phyloP scores from a whole-genome alignment of 768 basidiomycete genomes.

The Amanita thiersii region DNA sequence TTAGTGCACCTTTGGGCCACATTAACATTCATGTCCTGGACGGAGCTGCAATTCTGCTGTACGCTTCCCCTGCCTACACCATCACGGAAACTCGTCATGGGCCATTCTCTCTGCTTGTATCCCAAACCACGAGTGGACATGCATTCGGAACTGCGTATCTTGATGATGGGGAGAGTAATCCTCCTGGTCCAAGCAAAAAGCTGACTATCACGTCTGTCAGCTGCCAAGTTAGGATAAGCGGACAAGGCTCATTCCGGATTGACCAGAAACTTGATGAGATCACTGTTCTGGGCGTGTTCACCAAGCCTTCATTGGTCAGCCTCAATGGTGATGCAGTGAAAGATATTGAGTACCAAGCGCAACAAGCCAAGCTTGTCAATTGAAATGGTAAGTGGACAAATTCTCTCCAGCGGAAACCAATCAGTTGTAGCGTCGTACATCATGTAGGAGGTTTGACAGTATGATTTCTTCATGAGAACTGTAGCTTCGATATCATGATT shows the following conservation, averaged over 20 bases:
- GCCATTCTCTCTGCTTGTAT: constrained; percentile 56
- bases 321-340: constrained; percentile 26
- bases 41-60: constrained; percentile 57
- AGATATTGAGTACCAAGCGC: constrained; percentile 30
- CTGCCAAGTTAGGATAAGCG: constrained; percentile 28
- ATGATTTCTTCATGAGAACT: too few relatives aligned
- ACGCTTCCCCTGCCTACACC: constrained; percentile 58
- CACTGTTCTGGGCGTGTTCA: constrained; percentile 49
- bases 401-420: too few relatives aligned
- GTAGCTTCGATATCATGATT: too few relatives aligned
- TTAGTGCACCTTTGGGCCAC: constrained; percentile 63
- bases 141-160: constrained; percentile 58
- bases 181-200: constrained; percentile 44
- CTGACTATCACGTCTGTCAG: constrained; percentile 34
- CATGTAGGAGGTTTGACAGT: too few relatives aligned
- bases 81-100: constrained; percentile 55
- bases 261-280: constrained; percentile 40
- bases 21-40: constrained; percentile 75
- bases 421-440: too few relatives aligned
- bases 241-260: constrained; percentile 33
- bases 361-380: constrained; percentile 34
- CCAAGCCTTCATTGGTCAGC: constrained; percentile 28
- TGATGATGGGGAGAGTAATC: constrained; percentile 61
- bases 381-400: constrained; percentile 20
- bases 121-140: constrained; percentile 34